Percentiles rank a stretch among this genome's conserved stretches.
Evolutionary conservation across 2,329 filamentous ascomycete species (phyloP).

Genomic region (Thielaviopsis punctulata): DNA sequence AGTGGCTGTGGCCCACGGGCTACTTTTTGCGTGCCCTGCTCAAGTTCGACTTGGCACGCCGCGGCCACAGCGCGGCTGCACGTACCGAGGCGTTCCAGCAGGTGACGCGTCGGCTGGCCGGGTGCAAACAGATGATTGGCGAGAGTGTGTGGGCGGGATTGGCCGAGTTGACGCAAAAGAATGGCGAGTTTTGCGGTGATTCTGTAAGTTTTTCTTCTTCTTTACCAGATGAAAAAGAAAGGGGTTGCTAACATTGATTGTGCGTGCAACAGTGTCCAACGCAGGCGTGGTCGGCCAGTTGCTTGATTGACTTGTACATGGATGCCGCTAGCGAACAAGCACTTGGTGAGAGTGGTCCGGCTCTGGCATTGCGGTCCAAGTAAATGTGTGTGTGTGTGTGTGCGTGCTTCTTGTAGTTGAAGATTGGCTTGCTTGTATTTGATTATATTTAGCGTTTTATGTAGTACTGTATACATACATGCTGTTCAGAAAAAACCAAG

Average conservation of each 20-base stretch:
- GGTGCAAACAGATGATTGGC: slow-evolving; percentile 70
- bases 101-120: slow-evolving; percentile 63
- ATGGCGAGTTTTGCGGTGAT: slow-evolving; percentile 67
- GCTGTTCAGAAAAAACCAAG: neutral
- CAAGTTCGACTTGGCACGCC: slow-evolving; percentile 68
- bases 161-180: slow-evolving; percentile 82
- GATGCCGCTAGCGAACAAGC: slow-evolving; percentile 50
- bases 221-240: no score
- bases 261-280: slow-evolving; percentile 53
- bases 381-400: neutral
- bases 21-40: slow-evolving; percentile 87
- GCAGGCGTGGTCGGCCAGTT: slow-evolving; percentile 90
- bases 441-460: neutral
- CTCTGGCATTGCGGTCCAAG: slow-evolving; percentile 3
- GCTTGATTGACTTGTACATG: slow-evolving; percentile 89
- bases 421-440: no score
- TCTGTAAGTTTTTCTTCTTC: slow-evolving; percentile 44
- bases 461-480: neutral
- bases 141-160: slow-evolving; percentile 77
- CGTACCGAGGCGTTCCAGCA: slow-evolving; percentile 86
- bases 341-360: slow-evolving; percentile 10
- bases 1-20: slow-evolving; percentile 95
- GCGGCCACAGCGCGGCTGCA: slow-evolving; percentile 22
- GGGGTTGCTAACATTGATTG: no score
- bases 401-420: no score